A percentile compares a stretch with the other conserved stretches of the same genome.
Evolutionary conservation across 2,329 filamentous ascomycete genomes (phyloP).

Genomic region (Colletotrichum higginsianum): DNA sequence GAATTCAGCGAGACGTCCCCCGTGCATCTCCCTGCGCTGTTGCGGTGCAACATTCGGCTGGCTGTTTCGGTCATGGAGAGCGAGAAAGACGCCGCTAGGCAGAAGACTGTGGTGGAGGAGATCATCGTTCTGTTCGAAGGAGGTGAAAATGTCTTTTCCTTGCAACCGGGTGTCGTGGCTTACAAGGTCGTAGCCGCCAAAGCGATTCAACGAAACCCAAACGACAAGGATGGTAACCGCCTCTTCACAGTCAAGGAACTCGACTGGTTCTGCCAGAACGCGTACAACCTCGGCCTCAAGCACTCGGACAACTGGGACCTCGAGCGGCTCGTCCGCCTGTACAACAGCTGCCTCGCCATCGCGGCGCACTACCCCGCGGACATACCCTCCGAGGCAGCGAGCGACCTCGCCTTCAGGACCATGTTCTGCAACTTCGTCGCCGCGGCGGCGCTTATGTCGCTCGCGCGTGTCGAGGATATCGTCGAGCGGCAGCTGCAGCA

Average conservation of each 20-base stretch:
- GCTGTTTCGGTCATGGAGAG: constrained; percentile 58
- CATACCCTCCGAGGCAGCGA: constrained; percentile 55
- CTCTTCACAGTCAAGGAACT: constrained; percentile 77
- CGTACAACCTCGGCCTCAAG: constrained; percentile 83
- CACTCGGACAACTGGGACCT: constrained; percentile 70
- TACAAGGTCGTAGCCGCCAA: constrained; percentile 55
- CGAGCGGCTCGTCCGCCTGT: constrained; percentile 68
- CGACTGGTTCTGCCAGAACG: constrained; percentile 87
- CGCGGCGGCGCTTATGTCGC: constrained; percentile 64
- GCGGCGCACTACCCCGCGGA: constrained; percentile 66
- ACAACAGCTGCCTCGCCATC: constrained; percentile 67
- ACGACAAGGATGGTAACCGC: constrained; percentile 58
- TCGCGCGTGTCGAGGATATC: constrained; percentile 67
- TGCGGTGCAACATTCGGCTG: constrained; percentile 68
- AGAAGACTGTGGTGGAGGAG: constrained; percentile 55
- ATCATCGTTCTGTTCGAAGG: constrained; percentile 67
- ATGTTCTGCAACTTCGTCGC: constrained; percentile 82
- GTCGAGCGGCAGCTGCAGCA: constrained; percentile 68
- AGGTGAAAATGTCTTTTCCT: constrained; percentile 50
- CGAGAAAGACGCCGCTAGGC: constrained; percentile 16
- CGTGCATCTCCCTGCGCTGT: constrained; percentile 54
- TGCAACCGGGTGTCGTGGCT: background rate
- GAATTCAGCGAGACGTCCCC: constrained; percentile 42
- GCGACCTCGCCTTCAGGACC: constrained; percentile 70
- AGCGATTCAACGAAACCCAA: constrained; percentile 56